These are phyloP conservation scores for Geotrichum cucujoidarum DNA, from an alignment of 1,139 yeast genomes.

Conservation along the genomic window DNA sequence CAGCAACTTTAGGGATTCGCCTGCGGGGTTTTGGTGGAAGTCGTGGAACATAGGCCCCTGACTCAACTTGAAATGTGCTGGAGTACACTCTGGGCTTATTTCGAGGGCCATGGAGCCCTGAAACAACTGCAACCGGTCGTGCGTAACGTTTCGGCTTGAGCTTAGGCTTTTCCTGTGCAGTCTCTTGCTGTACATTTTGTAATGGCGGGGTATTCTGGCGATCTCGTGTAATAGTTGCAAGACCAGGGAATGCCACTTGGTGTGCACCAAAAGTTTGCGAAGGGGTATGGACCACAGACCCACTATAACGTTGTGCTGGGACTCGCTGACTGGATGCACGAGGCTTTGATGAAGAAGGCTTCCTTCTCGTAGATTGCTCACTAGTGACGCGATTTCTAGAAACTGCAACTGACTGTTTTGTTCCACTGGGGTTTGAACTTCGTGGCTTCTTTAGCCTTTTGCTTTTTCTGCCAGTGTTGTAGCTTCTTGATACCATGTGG, in stretches of 20 bases:
- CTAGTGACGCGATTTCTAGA: slow-evolving; percentile 3
- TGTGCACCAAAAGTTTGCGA: too few species aligned
- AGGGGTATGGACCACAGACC: slow-evolving; percentile 7
- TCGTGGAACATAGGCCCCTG: slow-evolving; percentile 12
- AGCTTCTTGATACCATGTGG: slow-evolving; percentile 13
- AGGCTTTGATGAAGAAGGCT: too few species aligned
- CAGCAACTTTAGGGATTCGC: neutral
- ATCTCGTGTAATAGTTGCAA: too few species aligned
- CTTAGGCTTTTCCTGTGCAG: too few species aligned
- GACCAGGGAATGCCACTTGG: too few species aligned
- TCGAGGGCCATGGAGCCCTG: slow-evolving; percentile 14
- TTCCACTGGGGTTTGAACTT: neutral
- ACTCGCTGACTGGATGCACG: neutral
- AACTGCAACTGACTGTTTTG: slow-evolving; percentile 1
- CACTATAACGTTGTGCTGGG: slow-evolving; percentile 8
- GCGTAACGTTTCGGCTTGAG: too few species aligned
- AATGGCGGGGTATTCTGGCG: too few species aligned
- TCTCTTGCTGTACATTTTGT: too few species aligned
- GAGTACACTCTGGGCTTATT: slow-evolving; percentile 7
- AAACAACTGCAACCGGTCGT: slow-evolving; percentile 13
- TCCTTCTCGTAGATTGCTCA: neutral
- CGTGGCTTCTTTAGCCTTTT: neutral
- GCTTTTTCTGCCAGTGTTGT: neutral
- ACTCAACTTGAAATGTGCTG: slow-evolving; percentile 10
- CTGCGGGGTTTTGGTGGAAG: neutral